phyloP scores from a whole-genome alignment of 148 eudicot genomes.

The Camellia lanceoleosa region DNA sequence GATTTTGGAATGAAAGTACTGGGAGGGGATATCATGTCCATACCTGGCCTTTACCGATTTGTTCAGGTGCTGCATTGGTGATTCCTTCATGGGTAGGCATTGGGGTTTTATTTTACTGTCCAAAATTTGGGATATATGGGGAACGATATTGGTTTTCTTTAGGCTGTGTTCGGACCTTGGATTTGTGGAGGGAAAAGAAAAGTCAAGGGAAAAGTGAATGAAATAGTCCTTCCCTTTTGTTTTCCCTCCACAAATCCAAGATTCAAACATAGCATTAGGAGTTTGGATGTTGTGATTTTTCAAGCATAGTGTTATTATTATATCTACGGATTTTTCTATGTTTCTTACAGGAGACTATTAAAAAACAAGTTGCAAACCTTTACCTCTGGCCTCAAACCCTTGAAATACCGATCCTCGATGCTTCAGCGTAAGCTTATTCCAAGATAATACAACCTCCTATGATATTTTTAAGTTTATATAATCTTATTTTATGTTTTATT shows the following conservation, averaged over 20 bases:
- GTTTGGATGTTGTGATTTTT: not conserved
- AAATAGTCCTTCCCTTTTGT: too few relatives aligned
- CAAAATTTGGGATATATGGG: not conserved
- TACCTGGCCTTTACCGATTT: constrained; percentile 85
- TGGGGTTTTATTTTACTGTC: not conserved
- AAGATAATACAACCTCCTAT: not conserved
- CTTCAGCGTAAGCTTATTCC: constrained; percentile 51
- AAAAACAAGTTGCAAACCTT: constrained; percentile 68
- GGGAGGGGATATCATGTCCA: constrained; percentile 89
- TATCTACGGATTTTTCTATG: not conserved
- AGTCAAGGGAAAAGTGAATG: too few relatives aligned
- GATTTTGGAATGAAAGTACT: constrained; percentile 82
- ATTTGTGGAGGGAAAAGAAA: not conserved
- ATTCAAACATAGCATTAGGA: too few relatives aligned
- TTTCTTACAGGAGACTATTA: constrained; percentile 64
- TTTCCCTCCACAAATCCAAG: too few relatives aligned
- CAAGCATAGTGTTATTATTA: not conserved
- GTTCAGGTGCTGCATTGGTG: constrained; percentile 56
- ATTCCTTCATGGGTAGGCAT: not conserved
- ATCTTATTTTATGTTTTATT: not conserved
- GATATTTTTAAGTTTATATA: not conserved
- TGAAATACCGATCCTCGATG: constrained; percentile 77
- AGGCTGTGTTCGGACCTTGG: not conserved
- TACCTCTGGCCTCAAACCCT: constrained; percentile 89
- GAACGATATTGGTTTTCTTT: not conserved